Base-by-base conservation (phyloP, 192 early-diverging fungal species). In the Chytriomyces confervae region DNA sequence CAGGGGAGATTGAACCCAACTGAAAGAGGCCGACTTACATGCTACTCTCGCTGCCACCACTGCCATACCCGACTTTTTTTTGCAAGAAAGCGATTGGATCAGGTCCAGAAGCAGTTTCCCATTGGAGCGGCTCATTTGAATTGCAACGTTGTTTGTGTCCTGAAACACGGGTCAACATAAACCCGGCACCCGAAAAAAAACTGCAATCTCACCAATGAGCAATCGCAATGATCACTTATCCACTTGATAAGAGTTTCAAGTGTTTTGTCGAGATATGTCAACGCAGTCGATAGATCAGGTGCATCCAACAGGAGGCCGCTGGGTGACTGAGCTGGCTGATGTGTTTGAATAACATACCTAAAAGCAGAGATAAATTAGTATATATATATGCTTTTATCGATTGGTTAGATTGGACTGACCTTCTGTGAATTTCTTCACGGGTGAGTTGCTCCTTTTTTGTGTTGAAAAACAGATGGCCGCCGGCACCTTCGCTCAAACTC, bases 81-180 rank as follows among this genome's bases (percentile, higher is more conserved):
- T 84, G 24, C 79, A 75, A 6, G 82, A 77, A 5, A 88, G 47
- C 16, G 84, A 86, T 11, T 86, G 82, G 48, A 88, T 66, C 5
- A 87, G 46, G 46, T 85, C 80, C 9, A 61, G 46, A n/a, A 89
- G 64, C 4, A 75, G 7, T 72, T 72, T 74, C 5, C 82, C 82
- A 57, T 80, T 50, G 1, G 79, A 66, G 4, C 13, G 7, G 13
- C 20, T 68, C 18, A 87, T 64, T 48, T 75, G 46, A 0, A 57
- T 18, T 20, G 84, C 83, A 57, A 87, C 84, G 8, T 69, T 62
- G 16, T 20, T 50, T 11, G 60, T 20, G 7, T 72, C 44, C 86
- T 82, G 74, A 16, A 36, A 36, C 36, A 36, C 36, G 36, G 36
- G 61, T 6, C 45, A 18, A 13, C 13, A 49, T 23, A 50, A 68